These are phyloP conservation scores for Hebeloma cylindrosporum DNA, from an alignment of 768 basidiomycete genomes.

Conservation along the genomic window DNA sequence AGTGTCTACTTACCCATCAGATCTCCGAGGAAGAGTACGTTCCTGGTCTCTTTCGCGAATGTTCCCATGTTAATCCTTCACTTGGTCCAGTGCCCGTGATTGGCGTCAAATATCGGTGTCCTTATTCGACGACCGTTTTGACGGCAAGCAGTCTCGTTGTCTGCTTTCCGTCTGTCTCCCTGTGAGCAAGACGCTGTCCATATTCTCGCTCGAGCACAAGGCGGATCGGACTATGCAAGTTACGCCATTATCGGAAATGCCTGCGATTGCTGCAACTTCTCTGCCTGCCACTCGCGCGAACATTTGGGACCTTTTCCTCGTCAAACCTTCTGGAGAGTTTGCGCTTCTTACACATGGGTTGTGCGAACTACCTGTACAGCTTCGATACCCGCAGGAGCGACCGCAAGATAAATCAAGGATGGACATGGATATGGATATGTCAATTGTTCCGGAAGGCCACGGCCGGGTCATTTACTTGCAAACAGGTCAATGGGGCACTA, in stretches of 20 bases:
- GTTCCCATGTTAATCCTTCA: conserved; percentile 5
- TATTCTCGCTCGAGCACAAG: conserved; percentile 49
- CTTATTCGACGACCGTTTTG: conserved; percentile 65
- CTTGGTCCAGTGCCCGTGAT: conserved; percentile 35
- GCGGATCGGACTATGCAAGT: conserved; percentile 44
- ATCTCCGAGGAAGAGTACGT: conserved; percentile 53
- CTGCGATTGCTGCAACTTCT: conserved; percentile 54
- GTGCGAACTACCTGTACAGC: conserved; percentile 39
- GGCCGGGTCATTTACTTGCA: conserved; percentile 45
- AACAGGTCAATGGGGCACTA: conserved; percentile 49
- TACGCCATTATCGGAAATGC: conserved; percentile 32
- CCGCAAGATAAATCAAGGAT: conserved; percentile 1
- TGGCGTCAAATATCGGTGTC: conserved; percentile 55
- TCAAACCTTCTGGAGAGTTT: conserved; percentile 56
- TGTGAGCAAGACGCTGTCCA: conserved; percentile 38
- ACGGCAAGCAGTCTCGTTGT: conserved; percentile 51
- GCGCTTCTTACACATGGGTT: conserved; percentile 62
- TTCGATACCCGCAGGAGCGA: conserved; percentile 20
- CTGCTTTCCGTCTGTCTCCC: conserved; percentile 59
- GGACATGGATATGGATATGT: conserved; percentile 24
- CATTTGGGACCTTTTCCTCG: conserved; percentile 68
- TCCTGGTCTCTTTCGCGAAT: conserved; percentile 3
- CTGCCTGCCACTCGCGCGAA: conserved; percentile 61
- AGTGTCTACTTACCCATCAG: conserved; percentile 52
- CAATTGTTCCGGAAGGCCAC: conserved; percentile 12